Evolutionary conservation across 179 eudicot genomes (phyloP), one percentile per base, ranked within the genome.

Genomic region (Silene coronaria): DNA sequence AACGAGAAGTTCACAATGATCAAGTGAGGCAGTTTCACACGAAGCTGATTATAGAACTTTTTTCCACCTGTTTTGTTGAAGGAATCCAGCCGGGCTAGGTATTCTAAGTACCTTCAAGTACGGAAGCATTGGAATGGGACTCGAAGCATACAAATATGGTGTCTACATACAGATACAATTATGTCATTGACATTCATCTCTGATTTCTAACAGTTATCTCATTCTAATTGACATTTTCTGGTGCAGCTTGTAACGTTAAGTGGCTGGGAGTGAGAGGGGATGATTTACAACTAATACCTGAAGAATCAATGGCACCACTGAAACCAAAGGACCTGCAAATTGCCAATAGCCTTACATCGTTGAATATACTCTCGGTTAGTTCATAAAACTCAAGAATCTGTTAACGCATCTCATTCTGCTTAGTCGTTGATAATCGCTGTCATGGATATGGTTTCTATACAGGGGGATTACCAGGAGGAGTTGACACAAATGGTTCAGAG

Each of bases 101-200:
- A 88, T 93, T 73, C 79, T 96, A 10, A 89, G 97, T 83, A 96
- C 97, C 67, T 96, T 85, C 87, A 91, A 95, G 85, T 91, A 77
- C 81, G 99, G 97, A 72, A 96, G 99, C 84, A 84, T 93, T 58
- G 88, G 91, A 67, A 96, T 96, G 99, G 99, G 98, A 67, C 87
- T 96, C 38, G 99, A 93, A 80, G 98, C 98, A 42, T 93, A 89
- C 84, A 86, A 88, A 93, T 96, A 93, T 78, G 99, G 98, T 94
- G 76, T 57, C 28, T 77, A 13, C 67, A 75, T 28, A 28, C 32
- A 28, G 32, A 1, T n/a, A n/a, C 38, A 34, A 32, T 70, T 58
- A 26, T 12, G 23, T 46, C 62, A 70, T 63, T 36, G n/a, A 73
- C 73, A 72, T 21, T n/a, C 8, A 26, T 5, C 53, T 70, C 67